Conservation (phyloP, 148 eudicot species). For the Camellia granthamiana region DNA sequence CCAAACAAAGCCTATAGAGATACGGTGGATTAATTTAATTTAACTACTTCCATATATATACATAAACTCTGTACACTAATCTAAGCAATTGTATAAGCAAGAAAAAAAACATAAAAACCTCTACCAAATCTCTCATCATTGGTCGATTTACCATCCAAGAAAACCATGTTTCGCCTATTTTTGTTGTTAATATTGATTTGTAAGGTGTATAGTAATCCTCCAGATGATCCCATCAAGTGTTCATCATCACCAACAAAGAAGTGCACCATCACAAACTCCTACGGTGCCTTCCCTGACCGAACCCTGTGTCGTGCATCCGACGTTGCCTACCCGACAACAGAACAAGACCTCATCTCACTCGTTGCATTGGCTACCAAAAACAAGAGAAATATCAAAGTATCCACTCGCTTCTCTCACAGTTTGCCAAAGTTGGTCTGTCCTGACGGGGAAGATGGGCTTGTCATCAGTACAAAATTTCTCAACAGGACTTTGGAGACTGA, state of each 20-base stretch:
- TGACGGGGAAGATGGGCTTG: constrained; percentile 53
- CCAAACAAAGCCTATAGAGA: too few relatives aligned
- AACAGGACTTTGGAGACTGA: constrained; percentile 35
- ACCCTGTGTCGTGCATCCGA: constrained; percentile 47
- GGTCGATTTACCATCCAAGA: neutral
- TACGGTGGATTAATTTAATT: too few relatives aligned
- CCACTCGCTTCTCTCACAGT: constrained; percentile 56
- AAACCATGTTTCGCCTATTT: neutral
- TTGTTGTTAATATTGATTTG: neutral
- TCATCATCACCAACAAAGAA: neutral
- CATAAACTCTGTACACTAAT: neutral
- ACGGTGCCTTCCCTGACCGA: constrained; percentile 65
- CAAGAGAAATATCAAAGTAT: constrained; percentile 55
- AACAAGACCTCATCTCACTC: constrained; percentile 44
- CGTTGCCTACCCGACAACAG: constrained; percentile 48
- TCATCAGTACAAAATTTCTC: constrained; percentile 62
- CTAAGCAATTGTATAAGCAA: neutral
- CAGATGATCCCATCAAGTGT: constrained; percentile 64
- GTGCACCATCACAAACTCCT: constrained; percentile 69
- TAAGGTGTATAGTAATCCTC: constrained; percentile 36
- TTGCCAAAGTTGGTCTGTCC: constrained; percentile 64
- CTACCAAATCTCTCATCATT: neutral
- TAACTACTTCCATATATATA: too few relatives aligned
- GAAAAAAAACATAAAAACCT: neutral
- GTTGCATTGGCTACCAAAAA: constrained; percentile 44